These are phyloP conservation scores for Aspergillus bertholletiae DNA, from an alignment of 495 filamentous ascomycete genomes.

Conservation along the genomic window DNA sequence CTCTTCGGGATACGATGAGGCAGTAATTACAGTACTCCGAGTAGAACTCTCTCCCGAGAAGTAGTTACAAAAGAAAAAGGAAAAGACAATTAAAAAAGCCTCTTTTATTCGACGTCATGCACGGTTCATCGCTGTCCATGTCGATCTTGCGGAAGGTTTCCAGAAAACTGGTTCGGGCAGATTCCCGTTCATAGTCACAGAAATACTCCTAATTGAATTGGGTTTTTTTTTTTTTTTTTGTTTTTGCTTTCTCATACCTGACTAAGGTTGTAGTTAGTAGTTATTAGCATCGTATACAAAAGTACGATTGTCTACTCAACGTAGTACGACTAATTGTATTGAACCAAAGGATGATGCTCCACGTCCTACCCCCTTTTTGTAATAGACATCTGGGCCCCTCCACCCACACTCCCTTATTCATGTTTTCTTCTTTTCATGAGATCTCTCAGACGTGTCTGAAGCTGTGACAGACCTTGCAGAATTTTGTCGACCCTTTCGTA, in stretches of 20 bases:
- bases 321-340: background rate
- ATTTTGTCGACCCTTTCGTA: background rate
- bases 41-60: no score
- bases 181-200: background rate
- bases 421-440: background rate
- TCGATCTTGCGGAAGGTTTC: constrained; percentile 11
- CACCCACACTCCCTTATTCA: background rate
- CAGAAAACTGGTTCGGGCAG: background rate
- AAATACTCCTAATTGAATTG: background rate
- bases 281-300: no score
- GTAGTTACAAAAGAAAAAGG: background rate
- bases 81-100: background rate
- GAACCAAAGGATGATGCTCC: background rate
- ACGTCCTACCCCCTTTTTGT: background rate
- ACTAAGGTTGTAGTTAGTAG: no score
- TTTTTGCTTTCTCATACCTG: no score
- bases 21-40: no score
- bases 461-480: background rate
- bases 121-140: constrained; percentile 17
- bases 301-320: no score
- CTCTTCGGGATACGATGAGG: constrained; percentile 1
- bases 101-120: constrained; percentile 20
- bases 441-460: background rate
- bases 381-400: background rate
- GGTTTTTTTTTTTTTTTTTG: no score